Base-by-base conservation (phyloP, 768 basidiomycete species). In the Coprinopsis cinerea region DNA sequence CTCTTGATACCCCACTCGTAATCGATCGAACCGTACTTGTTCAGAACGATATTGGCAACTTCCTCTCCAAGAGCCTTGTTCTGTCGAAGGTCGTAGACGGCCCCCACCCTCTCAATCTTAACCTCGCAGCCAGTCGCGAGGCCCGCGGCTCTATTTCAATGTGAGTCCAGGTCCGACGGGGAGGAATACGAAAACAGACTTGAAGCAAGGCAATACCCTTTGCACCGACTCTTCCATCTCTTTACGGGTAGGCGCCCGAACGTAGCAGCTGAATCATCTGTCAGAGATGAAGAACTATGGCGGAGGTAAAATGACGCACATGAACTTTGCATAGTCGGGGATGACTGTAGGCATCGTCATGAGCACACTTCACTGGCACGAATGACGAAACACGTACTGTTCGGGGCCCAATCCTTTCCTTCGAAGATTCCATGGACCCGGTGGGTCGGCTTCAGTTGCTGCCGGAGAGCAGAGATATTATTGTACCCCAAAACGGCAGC, bases 401-500 rank as follows among this genome's bases (percentile, higher is more conserved):
- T 88, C 0, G 81, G 73, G 3, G 78, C 82, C 85, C 87, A 88
- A 57, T 87, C 81, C 51, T 74, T 76, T 1, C 88, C 88, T 55
- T 77, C 74, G 57, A 92, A 81, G 40, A 91, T 77, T 0, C 89
- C 88, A 58, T 94, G 90, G 2, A 90, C 78, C 32, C 90, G 82
- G 54, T 85, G 79, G 0, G 82, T 81, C 0, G 92, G 88, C 47
- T 76, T 74, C 14, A 90, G 72, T 57, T 93, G 92, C 63, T 94
- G 92, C 14, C 92, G 79, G 22, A 93, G 72, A 5, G 82, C 80
- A 0, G 87, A 82, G 23, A 93, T 81, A 47, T 82, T 86, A 43
- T 77, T 85, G 60, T 93, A 92, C 2, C 86, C 85, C 2, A 90
- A 72, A 3, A 92, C 85, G n/a, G 88, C 89, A 0, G 92, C 92